Conservation (phyloP, 371 early-diverging fungal species). For the Syncephalastrum contaminatum region DNA sequence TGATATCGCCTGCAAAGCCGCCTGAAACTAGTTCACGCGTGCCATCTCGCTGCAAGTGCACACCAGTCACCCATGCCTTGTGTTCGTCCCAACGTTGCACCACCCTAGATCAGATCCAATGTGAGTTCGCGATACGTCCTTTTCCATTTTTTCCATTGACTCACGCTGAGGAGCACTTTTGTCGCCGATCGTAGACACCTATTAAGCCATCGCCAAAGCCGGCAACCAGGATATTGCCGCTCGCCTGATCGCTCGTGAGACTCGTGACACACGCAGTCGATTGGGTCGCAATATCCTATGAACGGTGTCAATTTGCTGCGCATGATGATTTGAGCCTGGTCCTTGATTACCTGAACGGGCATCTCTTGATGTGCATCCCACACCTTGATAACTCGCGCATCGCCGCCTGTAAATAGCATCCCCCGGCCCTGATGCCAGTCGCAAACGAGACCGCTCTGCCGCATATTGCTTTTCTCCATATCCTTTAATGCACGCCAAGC, state of each 20-base stretch:
- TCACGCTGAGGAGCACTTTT: slow-evolving; percentile 53
- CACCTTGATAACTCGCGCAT: slow-evolving; percentile 66
- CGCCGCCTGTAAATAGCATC: slow-evolving; percentile 71
- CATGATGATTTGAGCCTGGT: neutral
- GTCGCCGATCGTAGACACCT: slow-evolving; percentile 76
- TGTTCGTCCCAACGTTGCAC: slow-evolving; percentile 69
- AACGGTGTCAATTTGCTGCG: neutral
- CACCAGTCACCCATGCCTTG: slow-evolving; percentile 59
- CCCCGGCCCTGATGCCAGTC: slow-evolving; percentile 85
- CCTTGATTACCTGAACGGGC: slow-evolving; percentile 55
- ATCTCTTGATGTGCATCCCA: slow-evolving; percentile 87
- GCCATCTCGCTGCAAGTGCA: slow-evolving; percentile 65
- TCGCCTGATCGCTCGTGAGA: slow-evolving; percentile 67
- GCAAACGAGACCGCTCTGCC: slow-evolving; percentile 63
- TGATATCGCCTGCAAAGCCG: slow-evolving; percentile 68
- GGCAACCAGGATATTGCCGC: slow-evolving; percentile 70
- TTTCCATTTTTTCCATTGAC: slow-evolving; percentile 6
- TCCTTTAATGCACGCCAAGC: slow-evolving; percentile 80
- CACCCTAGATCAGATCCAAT: slow-evolving; percentile 29
- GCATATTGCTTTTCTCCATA: slow-evolving; percentile 54
- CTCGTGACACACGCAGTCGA: slow-evolving; percentile 66
- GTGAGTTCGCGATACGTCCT: neutral
- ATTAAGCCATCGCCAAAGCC: slow-evolving; percentile 84
- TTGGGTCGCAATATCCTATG: slow-evolving; percentile 72
- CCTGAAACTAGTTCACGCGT: slow-evolving; percentile 62